Base-by-base conservation (phyloP, 2,329 filamentous ascomycete genomes). In the Aspergillus pseudoviridinutans region DNA sequence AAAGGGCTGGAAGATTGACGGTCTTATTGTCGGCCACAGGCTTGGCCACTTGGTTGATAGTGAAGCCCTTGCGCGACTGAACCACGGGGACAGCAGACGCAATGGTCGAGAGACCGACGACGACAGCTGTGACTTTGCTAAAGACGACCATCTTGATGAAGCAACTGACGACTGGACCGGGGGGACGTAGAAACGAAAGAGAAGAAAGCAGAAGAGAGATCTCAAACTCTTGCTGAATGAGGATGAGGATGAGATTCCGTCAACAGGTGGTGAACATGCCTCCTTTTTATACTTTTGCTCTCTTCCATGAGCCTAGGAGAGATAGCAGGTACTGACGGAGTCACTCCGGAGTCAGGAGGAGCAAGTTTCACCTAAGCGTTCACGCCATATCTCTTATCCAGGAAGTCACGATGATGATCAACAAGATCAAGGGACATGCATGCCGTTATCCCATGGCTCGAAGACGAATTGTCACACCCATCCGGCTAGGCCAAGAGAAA, bases 111-210 rank as follows among this genome's bases (percentile, higher is more conserved):
- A 74, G 61, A 57, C 68, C 65, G 50, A 68, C 58, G 38, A 68
- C 52, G 38, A 63, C 59, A 42, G 62, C 59, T 12, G 69, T 66
- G 42, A 71, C 53, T 55, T 69, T 71, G 63, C 63, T 70, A 64
- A 73, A 66, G 64, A 71, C 66, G 59, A 74, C 71, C 71, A 74
- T 74, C 25, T 22, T 70, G 63, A 57, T n/a, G 32, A 38, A 32
- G 22, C 41, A n/a, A 55, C 28, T 51, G 49, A 44, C 41, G 7
- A 29, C 46, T 35, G 28, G 20, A 53, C 22, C 53, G 46, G 4
- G 38, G 38, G 20, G 51, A 55, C 53, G 49, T 38, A 46, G 17
- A 58, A 61, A 54, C 57, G 60, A 61, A 53, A 51, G 54, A 35
- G 50, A 51, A 53, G 42, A 35, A 49, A 56, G 51, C 52, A 49